These are phyloP conservation scores for Suillus ampliporus DNA, from an alignment of 768 basidiomycete genomes.

Conservation along the genomic window DNA sequence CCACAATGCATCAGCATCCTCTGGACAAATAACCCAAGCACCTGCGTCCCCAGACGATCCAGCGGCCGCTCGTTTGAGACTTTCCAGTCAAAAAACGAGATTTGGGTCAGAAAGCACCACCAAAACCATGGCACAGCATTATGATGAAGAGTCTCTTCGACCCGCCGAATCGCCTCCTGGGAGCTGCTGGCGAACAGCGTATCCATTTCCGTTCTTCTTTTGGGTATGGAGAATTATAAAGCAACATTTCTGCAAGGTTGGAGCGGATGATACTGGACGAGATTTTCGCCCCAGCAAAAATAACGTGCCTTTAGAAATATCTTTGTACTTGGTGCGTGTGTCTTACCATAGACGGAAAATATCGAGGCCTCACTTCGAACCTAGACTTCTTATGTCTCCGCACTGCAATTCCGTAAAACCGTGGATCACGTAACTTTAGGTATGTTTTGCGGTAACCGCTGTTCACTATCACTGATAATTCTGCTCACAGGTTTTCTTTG, in stretches of 20 bases:
- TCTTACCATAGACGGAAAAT: not conserved
- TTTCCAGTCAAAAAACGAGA: too few species aligned
- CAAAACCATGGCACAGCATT: not conserved
- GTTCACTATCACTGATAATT: not conserved
- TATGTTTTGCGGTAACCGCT: slow-evolving; percentile 35
- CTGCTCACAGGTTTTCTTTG: slow-evolving; percentile 49
- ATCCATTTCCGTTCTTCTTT: not conserved
- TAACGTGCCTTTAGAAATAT: slow-evolving; percentile 73
- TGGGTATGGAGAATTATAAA: not conserved
- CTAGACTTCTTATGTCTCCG: slow-evolving; percentile 70
- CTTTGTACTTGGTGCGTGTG: slow-evolving; percentile 62
- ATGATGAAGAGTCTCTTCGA: slow-evolving; percentile 4
- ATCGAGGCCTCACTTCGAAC: not conserved
- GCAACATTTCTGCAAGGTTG: not conserved
- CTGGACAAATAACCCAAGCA: not conserved
- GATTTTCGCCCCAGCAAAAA: slow-evolving; percentile 32
- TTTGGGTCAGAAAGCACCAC: not conserved
- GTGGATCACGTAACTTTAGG: slow-evolving; percentile 65
- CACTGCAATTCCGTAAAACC: slow-evolving; percentile 51
- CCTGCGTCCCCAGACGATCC: not conserved
- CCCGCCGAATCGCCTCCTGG: not conserved
- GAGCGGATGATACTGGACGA: not conserved
- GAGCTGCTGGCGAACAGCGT: not conserved
- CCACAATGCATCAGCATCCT: too few species aligned
- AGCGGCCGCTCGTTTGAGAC: not conserved